Evolutionary conservation across 768 basidiomycete genomes (phyloP).

Genomic region (Suillus variegatus): DNA sequence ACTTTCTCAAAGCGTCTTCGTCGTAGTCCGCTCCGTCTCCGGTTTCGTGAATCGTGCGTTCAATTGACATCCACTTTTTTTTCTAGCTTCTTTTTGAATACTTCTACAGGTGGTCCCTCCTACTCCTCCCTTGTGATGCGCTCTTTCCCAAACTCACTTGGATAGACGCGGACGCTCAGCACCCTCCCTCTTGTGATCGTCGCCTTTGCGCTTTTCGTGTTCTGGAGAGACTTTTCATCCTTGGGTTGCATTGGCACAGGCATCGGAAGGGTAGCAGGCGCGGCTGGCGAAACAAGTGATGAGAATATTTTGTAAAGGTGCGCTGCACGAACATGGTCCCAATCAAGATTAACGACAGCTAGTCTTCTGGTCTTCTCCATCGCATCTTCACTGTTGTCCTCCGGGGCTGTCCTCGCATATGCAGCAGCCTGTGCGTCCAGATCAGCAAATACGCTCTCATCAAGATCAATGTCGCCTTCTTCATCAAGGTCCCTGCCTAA

Average conservation of each 20-base stretch:
- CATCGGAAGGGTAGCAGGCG: conserved; percentile 39
- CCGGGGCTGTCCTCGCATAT: conserved; percentile 51
- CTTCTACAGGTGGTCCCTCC: conserved; percentile 85
- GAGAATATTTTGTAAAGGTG: conserved; percentile 93
- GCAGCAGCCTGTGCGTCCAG: conserved; percentile 74
- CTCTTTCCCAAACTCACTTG: conserved; percentile 91
- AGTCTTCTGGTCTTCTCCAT: conserved; percentile 63
- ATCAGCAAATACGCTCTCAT: conserved; percentile 72
- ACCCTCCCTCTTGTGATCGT: conserved; percentile 63
- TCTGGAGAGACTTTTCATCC: conserved; percentile 17
- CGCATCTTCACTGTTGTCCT: conserved; percentile 40
- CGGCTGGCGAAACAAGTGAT: conserved; percentile 72
- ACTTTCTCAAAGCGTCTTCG: conserved; percentile 82
- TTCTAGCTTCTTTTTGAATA: conserved; percentile 59
- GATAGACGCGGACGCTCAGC: conserved; percentile 80
- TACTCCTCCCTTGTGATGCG: conserved; percentile 84
- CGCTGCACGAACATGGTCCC: conserved; percentile 90
- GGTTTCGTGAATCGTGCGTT: conserved; percentile 63
- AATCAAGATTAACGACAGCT: conserved; percentile 95
- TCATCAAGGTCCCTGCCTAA: conserved; percentile 50
- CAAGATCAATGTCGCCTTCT: conserved; percentile 65
- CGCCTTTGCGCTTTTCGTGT: conserved; percentile 3
- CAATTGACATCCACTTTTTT: conserved; percentile 62
- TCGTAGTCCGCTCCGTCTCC: conserved; percentile 81
- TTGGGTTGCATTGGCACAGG: conserved; percentile 20